Percentiles rank a stretch among this genome's conserved stretches.
These are phyloP conservation scores for Gliomastix tumulicola DNA, from an alignment of 2,329 filamentous ascomycete genomes.

Conservation along the genomic window DNA sequence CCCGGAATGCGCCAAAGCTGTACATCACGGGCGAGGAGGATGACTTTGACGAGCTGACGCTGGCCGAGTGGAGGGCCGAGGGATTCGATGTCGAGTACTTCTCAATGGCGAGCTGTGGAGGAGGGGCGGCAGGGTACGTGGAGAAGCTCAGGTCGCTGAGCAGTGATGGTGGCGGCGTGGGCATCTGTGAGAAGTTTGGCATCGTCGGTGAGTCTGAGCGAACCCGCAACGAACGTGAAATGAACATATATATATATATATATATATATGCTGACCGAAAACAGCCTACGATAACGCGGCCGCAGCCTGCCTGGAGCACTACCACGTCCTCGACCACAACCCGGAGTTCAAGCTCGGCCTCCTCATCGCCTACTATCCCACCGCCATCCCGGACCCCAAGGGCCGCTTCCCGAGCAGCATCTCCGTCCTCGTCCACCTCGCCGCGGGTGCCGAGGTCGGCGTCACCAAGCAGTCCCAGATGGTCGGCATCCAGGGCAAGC, in stretches of 20 bases:
- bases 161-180: constrained; percentile 18
- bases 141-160: constrained; percentile 23
- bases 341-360: constrained; percentile 31
- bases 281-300: constrained; percentile 36
- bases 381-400: constrained; percentile 32
- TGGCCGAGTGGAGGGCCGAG: constrained; percentile 32
- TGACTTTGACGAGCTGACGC: constrained; percentile 28
- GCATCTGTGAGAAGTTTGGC: constrained; percentile 33
- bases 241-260: neutral
- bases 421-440: constrained; percentile 30
- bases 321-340: constrained; percentile 36
- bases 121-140: constrained; percentile 17
- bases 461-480: constrained; percentile 34
- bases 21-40: constrained; percentile 34
- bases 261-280: neutral
- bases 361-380: constrained; percentile 38
- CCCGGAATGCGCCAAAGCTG: constrained; percentile 24
- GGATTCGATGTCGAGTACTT: constrained; percentile 35
- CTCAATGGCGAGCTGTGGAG: constrained; percentile 23
- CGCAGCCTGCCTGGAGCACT: constrained; percentile 33
- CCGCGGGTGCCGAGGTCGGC: constrained; percentile 27
- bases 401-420: constrained; percentile 31
- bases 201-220: constrained; percentile 27
- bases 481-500: constrained; percentile 36
- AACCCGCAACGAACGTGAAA: neutral